These are phyloP conservation scores for Leccinum subspadiceum DNA, from an alignment of 1,284 basidiomycete species.

Conservation along the genomic window DNA sequence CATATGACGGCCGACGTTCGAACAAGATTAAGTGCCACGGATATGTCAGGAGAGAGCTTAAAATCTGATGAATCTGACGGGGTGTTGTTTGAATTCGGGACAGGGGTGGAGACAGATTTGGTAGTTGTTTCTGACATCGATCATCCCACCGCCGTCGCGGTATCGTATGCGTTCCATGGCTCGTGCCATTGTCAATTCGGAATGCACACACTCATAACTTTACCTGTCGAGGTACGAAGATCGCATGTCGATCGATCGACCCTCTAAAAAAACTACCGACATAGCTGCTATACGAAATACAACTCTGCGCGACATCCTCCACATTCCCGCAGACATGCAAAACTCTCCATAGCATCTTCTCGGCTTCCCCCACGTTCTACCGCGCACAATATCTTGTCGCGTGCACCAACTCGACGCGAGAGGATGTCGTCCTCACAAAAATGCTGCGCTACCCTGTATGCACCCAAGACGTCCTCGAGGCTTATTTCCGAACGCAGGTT, in stretches of 20 bases:
- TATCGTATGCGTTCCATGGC: background rate
- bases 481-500: conserved; percentile 37
- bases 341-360: conserved; percentile 52
- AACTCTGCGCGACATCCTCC: conserved; percentile 61
- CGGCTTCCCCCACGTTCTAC: conserved; percentile 48
- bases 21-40: background rate
- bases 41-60: background rate
- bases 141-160: too few species aligned
- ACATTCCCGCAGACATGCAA: conserved; percentile 56
- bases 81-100: too few species aligned
- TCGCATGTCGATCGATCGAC: background rate
- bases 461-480: conserved; percentile 51
- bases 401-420: conserved; percentile 27
- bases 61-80: too few species aligned
- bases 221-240: conserved; percentile 47
- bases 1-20: too few species aligned
- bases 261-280: background rate
- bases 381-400: conserved; percentile 60
- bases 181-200: conserved; percentile 30
- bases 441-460: conserved; percentile 68
- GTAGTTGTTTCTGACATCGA: background rate
- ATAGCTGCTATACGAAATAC: conserved; percentile 74
- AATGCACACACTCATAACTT: conserved; percentile 31
- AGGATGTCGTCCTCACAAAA: conserved; percentile 37
- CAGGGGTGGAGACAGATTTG: conserved; percentile 1